phyloP scores from a whole-genome alignment of 768 basidiomycete species.

The Russula sp. region DNA sequence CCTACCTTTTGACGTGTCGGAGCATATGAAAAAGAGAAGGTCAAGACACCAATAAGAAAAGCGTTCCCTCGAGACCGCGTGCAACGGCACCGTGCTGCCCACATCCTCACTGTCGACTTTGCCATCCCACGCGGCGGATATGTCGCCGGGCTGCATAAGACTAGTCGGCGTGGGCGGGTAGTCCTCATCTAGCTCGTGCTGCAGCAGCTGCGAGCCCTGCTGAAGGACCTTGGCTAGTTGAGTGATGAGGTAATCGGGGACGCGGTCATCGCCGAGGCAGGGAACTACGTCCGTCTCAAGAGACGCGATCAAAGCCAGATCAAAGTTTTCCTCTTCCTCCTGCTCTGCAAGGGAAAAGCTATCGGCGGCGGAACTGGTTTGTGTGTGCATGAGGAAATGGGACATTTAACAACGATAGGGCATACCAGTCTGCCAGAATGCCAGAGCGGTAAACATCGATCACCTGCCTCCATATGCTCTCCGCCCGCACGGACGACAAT shows the following conservation, averaged over 20 bases:
- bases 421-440: constrained; percentile 77
- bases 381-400: neutral
- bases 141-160: constrained; percentile 18
- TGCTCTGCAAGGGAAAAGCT: constrained; percentile 57
- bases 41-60: constrained; percentile 95
- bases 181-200: constrained; percentile 21
- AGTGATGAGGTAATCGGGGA: constrained; percentile 65
- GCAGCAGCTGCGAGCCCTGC: constrained; percentile 55
- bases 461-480: constrained; percentile 81
- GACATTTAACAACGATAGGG: neutral
- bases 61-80: constrained; percentile 64
- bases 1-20: constrained; percentile 55
- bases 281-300: constrained; percentile 80
- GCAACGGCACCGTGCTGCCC: constrained; percentile 49
- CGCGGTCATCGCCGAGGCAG: constrained; percentile 56
- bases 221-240: constrained; percentile 67
- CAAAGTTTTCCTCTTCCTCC: constrained; percentile 79
- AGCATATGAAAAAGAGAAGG: constrained; percentile 75
- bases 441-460: constrained; percentile 78
- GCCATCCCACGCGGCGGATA: constrained; percentile 5
- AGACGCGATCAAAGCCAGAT: constrained; percentile 68
- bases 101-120: neutral
- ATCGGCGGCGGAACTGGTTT: constrained; percentile 49
- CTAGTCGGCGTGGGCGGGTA: constrained; percentile 13
- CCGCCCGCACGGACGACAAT: constrained; percentile 57